These are phyloP conservation scores for Eutrema japonicum DNA, from an alignment of 345 rosid genomes.

Conservation along the genomic window DNA sequence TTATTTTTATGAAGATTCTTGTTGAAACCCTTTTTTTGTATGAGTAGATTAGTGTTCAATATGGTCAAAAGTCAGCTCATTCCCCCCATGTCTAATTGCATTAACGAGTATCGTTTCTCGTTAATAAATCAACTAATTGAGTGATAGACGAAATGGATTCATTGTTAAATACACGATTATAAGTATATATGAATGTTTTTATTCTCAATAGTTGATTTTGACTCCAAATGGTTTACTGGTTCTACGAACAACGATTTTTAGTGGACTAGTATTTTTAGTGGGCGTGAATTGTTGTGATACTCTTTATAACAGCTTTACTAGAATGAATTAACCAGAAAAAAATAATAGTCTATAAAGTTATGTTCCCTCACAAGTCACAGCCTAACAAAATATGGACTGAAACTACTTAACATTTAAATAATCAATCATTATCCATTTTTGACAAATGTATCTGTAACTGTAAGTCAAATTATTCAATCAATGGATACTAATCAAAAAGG, in stretches of 20 bases:
- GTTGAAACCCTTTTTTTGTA: neutral
- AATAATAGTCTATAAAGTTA: slow-evolving; percentile 17
- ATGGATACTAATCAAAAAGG: slow-evolving; percentile 9
- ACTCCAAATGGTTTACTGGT: no score
- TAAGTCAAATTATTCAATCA: slow-evolving; percentile 12
- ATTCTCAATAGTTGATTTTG: no score
- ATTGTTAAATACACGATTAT: no score
- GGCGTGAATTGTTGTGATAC: no score
- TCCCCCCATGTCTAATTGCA: neutral
- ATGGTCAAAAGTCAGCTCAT: slow-evolving; percentile 22
- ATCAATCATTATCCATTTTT: slow-evolving; percentile 25
- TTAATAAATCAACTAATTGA: neutral
- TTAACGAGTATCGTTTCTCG: neutral
- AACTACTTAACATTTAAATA: neutral
- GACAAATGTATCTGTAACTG: slow-evolving; percentile 8
- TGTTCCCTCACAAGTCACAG: slow-evolving; percentile 40
- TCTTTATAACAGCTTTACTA: neutral
- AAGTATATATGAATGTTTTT: no score
- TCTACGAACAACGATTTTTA: no score
- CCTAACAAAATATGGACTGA: slow-evolving; percentile 20
- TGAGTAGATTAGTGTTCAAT: slow-evolving; percentile 8
- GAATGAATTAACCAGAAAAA: neutral
- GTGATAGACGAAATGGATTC: no score
- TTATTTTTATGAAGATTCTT: no score
- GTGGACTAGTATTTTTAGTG: no score